Conservation (phyloP, 257 asterid species). For the Jasminum sambac region DNA sequence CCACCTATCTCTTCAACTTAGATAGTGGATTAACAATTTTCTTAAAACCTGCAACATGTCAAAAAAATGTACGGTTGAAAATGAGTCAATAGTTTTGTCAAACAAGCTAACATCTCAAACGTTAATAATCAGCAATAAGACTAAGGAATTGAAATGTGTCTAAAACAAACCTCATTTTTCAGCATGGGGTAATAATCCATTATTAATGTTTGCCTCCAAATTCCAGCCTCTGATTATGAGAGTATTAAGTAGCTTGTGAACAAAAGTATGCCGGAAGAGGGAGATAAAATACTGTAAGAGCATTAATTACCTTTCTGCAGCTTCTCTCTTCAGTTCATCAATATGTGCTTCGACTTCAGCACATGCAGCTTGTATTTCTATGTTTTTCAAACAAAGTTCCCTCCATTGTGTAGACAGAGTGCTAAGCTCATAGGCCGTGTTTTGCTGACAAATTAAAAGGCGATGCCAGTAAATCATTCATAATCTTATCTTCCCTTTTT, state of each 20-base stretch:
- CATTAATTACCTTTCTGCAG: conserved; percentile 52
- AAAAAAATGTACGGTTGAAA: too few relatives aligned
- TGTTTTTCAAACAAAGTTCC: conserved; percentile 87
- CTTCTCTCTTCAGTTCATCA: conserved; percentile 62
- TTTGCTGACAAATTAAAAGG: conserved; percentile 63
- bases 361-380: conserved; percentile 86
- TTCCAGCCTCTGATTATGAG: conserved; percentile 60
- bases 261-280: conserved; percentile 3
- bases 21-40: not conserved
- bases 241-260: conserved; percentile 18
- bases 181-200: conserved; percentile 36
- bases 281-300: conserved; percentile 13
- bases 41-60: conserved; percentile 15
- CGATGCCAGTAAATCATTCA: conserved; percentile 4
- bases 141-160: not conserved
- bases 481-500: too few relatives aligned
- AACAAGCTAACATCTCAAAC: not conserved
- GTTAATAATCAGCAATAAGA: not conserved
- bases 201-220: conserved; percentile 55
- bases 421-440: conserved; percentile 86
- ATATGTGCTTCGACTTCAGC: conserved; percentile 56
- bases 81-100: too few relatives aligned
- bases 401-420: conserved; percentile 91
- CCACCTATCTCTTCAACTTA: not conserved
- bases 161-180: conserved; percentile 40